Base-by-base conservation (phyloP, 768 basidiomycete genomes). In the Termitomyces sp. region DNA sequence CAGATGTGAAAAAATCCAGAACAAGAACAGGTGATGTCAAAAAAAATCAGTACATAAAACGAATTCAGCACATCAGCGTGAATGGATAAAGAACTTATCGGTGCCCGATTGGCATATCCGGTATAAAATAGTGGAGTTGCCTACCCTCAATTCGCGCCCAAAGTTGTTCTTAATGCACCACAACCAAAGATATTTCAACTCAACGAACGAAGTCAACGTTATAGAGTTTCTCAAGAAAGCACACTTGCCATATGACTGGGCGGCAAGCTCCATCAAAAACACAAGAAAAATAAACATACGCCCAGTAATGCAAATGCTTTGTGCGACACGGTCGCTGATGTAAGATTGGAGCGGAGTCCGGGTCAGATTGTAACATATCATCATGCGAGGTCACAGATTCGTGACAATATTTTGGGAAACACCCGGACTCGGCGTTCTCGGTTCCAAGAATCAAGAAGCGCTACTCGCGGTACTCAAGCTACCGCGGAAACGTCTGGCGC, bases 101-200 rank as follows among this genome's bases (percentile, higher is more conserved):
- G 11, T 52, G 56, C 10, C 37, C 35, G 4, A 52, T 7, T 5
- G 63, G 63, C 63, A 66, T 64, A 56, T 66, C 65, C 1, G 65
- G 65, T 5, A 66, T 62, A 48, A 66, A 28, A 58, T 66, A 62
- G 28, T 66, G 63, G 19, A 64, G 38, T 17, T 53, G 63, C 35
- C 57, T 65, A 26, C 65, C 65, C 47, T 64, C 63, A 10, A 64
- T 30, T 10, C 64, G 8, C 60, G 63, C 30, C 64, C 63, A 40
- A 66, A 66, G 48, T 61, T 64, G 44, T 49, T 64, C 45, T 66
- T 66, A n/a, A 23, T 23, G 2, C 23, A 23, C 23, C 23, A 23
- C 23, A 2, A 30, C 7, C 30, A 30, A 7, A 33, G 31, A 6
- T 33, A 9, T 9, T 33, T 33, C 31, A 33, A 9, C 31, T 33